Evolutionary conservation across 441 rosid genomes (phyloP).

Genomic region (Adansonia gregorii): DNA sequence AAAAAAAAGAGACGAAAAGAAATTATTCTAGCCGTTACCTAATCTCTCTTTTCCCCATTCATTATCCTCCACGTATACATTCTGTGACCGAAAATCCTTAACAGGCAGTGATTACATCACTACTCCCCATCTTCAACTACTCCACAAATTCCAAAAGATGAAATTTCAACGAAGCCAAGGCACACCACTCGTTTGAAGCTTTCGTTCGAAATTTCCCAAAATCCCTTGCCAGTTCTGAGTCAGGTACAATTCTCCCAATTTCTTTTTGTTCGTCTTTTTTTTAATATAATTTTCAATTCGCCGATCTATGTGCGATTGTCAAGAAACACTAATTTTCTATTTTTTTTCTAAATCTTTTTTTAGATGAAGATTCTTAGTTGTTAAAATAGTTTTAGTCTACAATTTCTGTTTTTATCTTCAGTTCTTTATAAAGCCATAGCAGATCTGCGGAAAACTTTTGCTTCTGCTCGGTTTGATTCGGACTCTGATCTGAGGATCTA

Average conservation of each 20-base stretch:
- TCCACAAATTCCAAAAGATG: constrained; percentile 7
- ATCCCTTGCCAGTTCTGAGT: constrained; percentile 15
- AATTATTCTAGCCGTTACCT: not conserved
- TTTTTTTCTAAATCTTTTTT: not conserved
- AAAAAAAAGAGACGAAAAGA: not conserved
- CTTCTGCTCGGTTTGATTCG: not conserved
- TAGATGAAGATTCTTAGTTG: not conserved
- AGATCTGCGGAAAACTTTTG: not conserved
- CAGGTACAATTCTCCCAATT: constrained; percentile 35
- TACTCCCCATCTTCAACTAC: constrained; percentile 1
- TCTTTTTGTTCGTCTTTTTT: not conserved
- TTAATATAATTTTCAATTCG: not conserved
- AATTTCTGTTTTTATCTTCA: constrained; percentile 3
- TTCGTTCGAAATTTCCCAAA: constrained; percentile 33
- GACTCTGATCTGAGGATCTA: constrained; percentile 13
- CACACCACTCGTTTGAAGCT: constrained; percentile 18
- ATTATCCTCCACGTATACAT: constrained; percentile 31
- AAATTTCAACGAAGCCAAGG: constrained; percentile 24
- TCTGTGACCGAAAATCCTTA: constrained; percentile 28
- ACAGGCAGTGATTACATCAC: constrained; percentile 36
- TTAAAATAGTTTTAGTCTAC: not conserved
- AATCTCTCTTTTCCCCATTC: constrained; percentile 21
- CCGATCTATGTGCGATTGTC: not conserved
- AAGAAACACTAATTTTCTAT: not conserved
- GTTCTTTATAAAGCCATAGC: not conserved